phyloP scores from a whole-genome alignment of 2,329 filamentous ascomycete genomes.

The Colletotrichum magnum region DNA sequence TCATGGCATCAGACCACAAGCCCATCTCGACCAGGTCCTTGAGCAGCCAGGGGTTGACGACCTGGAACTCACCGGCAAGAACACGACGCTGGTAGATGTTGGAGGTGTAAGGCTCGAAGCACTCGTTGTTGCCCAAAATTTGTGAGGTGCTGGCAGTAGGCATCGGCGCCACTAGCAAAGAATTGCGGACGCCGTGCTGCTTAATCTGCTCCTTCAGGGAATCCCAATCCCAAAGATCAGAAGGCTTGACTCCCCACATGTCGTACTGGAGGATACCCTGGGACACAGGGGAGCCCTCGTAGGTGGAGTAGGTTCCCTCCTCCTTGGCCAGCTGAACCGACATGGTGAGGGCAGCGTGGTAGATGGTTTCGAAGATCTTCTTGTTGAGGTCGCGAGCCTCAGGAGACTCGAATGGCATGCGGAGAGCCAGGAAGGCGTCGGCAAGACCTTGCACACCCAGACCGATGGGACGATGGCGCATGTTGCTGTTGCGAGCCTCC shows the following conservation, averaged over 20 bases:
- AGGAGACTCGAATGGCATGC: constrained; percentile 95
- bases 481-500: constrained; percentile 95
- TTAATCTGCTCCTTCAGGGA: constrained; percentile 91
- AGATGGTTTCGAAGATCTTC: constrained; percentile 99
- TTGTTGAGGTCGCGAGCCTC: constrained; percentile 95
- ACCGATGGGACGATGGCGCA: constrained; percentile 95
- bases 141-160: constrained; percentile 97
- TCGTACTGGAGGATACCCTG: constrained; percentile 98
- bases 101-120: constrained; percentile 99
- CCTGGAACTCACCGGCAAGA: constrained; percentile 97
- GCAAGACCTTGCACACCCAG: constrained; percentile 98
- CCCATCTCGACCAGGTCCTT: constrained; percentile 99
- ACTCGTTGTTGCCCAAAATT: constrained; percentile 99
- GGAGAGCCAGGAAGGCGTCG: constrained; percentile 96
- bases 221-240: constrained; percentile 97
- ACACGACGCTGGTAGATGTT: constrained; percentile 99
- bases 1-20: constrained; percentile 99
- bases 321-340: constrained; percentile 89
- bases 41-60: constrained; percentile 98
- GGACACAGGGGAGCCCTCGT: constrained; percentile 93
- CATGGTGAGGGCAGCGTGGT: constrained; percentile 92
- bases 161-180: constrained; percentile 95
- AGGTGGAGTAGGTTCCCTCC: constrained; percentile 88
- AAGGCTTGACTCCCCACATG: constrained; percentile 96
- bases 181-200: constrained; percentile 95